These are phyloP conservation scores for Aaosphaeria arxii DNA, from an alignment of 2,329 filamentous ascomycete genomes.

Conservation along the genomic window DNA sequence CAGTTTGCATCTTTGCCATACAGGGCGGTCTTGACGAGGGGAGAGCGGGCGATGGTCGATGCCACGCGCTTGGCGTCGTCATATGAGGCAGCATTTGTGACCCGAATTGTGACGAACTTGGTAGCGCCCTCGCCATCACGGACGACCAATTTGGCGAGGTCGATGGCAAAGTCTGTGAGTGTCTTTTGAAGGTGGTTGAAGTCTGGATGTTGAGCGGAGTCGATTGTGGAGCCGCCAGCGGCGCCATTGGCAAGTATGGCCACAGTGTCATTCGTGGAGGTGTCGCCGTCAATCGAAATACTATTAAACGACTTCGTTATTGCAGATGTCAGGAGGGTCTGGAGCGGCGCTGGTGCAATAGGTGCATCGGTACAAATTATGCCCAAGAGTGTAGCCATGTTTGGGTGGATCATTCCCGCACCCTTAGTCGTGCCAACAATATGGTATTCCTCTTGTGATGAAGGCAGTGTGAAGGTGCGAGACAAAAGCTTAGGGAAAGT, in stretches of 20 bases:
- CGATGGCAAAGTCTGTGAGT: constrained; percentile 74
- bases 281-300: constrained; percentile 96
- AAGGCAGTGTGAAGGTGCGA: constrained; percentile 77
- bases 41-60: constrained; percentile 82
- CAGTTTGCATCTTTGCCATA: constrained; percentile 98
- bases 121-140: constrained; percentile 96
- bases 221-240: constrained; percentile 68
- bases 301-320: constrained; percentile 89
- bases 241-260: constrained; percentile 94
- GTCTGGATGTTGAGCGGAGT: constrained; percentile 55
- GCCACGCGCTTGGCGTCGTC: constrained; percentile 75
- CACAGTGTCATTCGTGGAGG: constrained; percentile 94
- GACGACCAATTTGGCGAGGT: constrained; percentile 88
- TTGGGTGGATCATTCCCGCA: constrained; percentile 98
- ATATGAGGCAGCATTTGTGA: constrained; percentile 69
- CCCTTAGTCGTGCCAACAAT: constrained; percentile 97
- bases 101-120: constrained; percentile 93
- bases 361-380: constrained; percentile 91
- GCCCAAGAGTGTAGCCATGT: constrained; percentile 94
- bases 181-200: constrained; percentile 69
- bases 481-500: constrained; percentile 97
- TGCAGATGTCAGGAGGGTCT: constrained; percentile 67
- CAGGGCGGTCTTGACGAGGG: constrained; percentile 93
- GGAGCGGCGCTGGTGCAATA: constrained; percentile 65
- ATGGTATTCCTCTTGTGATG: constrained; percentile 72